phyloP scores from a whole-genome alignment of 2,329 filamentous ascomycete genomes.

The Plenodomus lindquistii region DNA sequence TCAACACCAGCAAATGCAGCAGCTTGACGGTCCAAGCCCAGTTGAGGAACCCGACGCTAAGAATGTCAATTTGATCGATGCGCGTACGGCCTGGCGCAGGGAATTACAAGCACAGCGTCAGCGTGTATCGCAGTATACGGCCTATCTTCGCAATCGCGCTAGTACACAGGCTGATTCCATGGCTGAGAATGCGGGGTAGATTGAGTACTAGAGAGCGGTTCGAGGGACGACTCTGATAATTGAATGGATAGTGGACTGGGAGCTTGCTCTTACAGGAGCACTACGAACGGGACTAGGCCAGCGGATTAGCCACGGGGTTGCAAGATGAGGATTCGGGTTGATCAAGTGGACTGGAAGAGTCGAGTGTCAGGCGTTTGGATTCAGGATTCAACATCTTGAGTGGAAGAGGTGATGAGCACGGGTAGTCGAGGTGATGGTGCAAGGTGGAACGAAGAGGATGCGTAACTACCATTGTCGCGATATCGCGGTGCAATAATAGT shows the following conservation, averaged over 20 bases:
- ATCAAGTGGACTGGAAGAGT: too few relatives aligned
- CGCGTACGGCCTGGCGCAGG: neutral
- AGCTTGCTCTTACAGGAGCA: too few relatives aligned
- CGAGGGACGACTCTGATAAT: neutral
- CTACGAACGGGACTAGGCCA: too few relatives aligned
- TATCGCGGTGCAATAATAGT: neutral
- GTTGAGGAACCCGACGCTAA: neutral
- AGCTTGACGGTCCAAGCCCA: neutral
- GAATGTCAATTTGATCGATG: neutral
- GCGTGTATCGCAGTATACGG: neutral
- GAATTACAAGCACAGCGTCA: neutral
- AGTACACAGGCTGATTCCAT: neutral
- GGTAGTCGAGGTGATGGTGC: neutral
- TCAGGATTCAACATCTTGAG: neutral
- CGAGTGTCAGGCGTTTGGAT: too few relatives aligned
- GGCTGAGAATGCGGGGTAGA: neutral
- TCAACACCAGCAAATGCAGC: neutral
- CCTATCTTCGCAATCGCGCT: neutral
- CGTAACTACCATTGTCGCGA: neutral
- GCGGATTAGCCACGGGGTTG: too few relatives aligned
- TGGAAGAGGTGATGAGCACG: neutral
- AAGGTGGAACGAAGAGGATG: slow-evolving; percentile 2
- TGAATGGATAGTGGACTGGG: too few relatives aligned
- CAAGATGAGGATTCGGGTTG: too few relatives aligned
- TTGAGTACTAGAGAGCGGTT: neutral